Percentiles rank a stretch among this genome's conserved stretches.
phyloP scores from a whole-genome alignment of 441 rosid species.

The Euphorbia corollata region DNA sequence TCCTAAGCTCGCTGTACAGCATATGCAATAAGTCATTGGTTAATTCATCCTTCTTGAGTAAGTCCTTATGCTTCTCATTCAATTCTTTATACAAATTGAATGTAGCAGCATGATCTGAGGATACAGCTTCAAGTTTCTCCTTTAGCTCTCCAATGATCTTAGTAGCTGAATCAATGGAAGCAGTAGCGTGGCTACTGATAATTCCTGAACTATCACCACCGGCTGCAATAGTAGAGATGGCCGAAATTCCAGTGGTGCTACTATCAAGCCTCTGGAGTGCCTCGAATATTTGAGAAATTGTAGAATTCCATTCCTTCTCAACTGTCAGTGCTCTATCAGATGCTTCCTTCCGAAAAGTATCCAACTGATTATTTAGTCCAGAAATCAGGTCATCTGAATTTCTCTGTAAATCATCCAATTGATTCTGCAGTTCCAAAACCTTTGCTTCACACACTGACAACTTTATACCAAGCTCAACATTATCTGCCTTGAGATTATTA shows the following conservation, averaged over 20 bases:
- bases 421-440: conserved; percentile 47
- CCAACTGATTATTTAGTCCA: conserved; percentile 41
- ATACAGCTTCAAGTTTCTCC: conserved; percentile 51
- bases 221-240: conserved; percentile 22
- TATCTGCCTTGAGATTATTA: conserved; percentile 41
- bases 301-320: conserved; percentile 55
- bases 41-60: conserved; percentile 43
- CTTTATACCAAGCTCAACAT: conserved; percentile 43
- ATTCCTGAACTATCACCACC: conserved; percentile 36
- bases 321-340: conserved; percentile 42
- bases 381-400: conserved; percentile 44
- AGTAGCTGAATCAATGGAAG: conserved; percentile 56
- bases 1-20: conserved; percentile 43
- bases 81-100: conserved; percentile 35
- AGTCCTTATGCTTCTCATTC: conserved; percentile 41
- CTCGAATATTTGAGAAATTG: conserved; percentile 39
- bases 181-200: conserved; percentile 33
- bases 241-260: conserved; percentile 32
- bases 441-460: conserved; percentile 35
- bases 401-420: conserved; percentile 47
- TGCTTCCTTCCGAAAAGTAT: conserved; percentile 49
- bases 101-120: conserved; percentile 39
- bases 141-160: conserved; percentile 49
- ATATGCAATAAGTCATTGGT: conserved; percentile 33
- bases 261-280: conserved; percentile 61